These are phyloP conservation scores for Puccinia coronata DNA, from an alignment of 1,284 basidiomycete species.

Conservation along the genomic window DNA sequence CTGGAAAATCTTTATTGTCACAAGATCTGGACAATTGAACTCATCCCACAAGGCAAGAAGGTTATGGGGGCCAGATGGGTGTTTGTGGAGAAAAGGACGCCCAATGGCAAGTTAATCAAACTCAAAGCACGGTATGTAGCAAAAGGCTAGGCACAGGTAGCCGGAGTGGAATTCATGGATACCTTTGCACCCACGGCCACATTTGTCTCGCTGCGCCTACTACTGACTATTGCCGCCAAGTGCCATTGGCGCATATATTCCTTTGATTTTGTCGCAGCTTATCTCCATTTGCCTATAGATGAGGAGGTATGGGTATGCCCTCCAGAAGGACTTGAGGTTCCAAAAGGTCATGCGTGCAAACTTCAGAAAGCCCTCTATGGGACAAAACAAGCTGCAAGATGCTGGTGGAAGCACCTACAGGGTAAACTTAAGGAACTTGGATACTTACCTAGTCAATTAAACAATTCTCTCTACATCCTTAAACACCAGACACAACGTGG, in stretches of 20 bases:
- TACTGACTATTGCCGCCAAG: conserved; percentile 7
- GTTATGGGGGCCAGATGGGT: conserved; percentile 13
- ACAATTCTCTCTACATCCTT: neutral
- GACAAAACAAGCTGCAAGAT: neutral
- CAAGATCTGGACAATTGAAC: no score
- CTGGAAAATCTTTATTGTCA: conserved; percentile 1
- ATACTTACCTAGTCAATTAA: neutral
- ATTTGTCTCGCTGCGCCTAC: conserved; percentile 13
- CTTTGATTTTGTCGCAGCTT: conserved; percentile 34
- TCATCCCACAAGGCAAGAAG: neutral
- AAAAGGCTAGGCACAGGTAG: conserved; percentile 9
- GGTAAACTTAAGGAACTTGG: neutral
- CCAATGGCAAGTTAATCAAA: neutral
- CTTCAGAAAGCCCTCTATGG: conserved; percentile 21
- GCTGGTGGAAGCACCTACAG: conserved; percentile 23
- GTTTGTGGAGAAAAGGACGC: neutral
- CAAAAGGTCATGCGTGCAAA: conserved; percentile 2
- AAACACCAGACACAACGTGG: neutral
- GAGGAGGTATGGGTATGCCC: conserved; percentile 24
- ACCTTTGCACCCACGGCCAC: conserved; percentile 32
- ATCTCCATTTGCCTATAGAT: conserved; percentile 17
- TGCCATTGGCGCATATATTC: neutral
- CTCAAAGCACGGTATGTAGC: conserved; percentile 20
- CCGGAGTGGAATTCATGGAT: conserved; percentile 7
- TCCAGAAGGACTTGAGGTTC: neutral